A percentile compares a stretch with the other conserved stretches of the same genome.
phyloP scores from a whole-genome alignment of 495 filamentous ascomycete species.

The Lasiosphaeris hirsuta region DNA sequence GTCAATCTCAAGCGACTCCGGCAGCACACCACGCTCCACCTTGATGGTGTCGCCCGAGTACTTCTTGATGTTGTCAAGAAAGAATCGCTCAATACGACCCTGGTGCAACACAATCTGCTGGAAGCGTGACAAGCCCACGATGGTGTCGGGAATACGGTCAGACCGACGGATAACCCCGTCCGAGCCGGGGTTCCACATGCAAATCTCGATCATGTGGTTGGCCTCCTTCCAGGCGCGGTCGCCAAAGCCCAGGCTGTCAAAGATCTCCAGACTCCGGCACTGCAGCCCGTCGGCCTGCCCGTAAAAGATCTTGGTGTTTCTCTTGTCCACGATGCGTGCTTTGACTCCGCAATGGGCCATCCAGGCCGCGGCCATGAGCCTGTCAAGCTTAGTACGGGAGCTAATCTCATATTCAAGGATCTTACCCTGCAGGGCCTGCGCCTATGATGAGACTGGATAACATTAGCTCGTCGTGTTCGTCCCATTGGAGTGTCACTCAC shows the following conservation, averaged over 20 bases:
- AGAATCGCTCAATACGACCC: slow-evolving; percentile 55
- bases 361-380: slow-evolving; percentile 61
- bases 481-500: slow-evolving; percentile 17
- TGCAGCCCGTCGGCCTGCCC: slow-evolving; percentile 29
- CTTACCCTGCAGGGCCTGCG: slow-evolving; percentile 57
- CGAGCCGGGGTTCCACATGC: slow-evolving; percentile 45
- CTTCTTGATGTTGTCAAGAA: slow-evolving; percentile 48
- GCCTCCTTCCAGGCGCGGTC: slow-evolving; percentile 59
- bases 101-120: slow-evolving; percentile 55
- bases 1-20: slow-evolving; percentile 46
- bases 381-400: neutral
- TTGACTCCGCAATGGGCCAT: slow-evolving; percentile 58
- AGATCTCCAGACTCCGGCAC: slow-evolving; percentile 58
- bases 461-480: no score
- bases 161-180: slow-evolving; percentile 53
- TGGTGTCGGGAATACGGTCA: slow-evolving; percentile 49
- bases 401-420: no score
- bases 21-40: slow-evolving; percentile 52
- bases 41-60: slow-evolving; percentile 40
- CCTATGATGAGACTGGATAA: slow-evolving; percentile 52
- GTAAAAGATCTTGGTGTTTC: slow-evolving; percentile 30
- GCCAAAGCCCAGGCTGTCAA: slow-evolving; percentile 63
- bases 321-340: slow-evolving; percentile 61
- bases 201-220: slow-evolving; percentile 50
- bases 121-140: slow-evolving; percentile 49